Base-by-base conservation (phyloP, 257 asterid species). In the Voacanga thouarsii region DNA sequence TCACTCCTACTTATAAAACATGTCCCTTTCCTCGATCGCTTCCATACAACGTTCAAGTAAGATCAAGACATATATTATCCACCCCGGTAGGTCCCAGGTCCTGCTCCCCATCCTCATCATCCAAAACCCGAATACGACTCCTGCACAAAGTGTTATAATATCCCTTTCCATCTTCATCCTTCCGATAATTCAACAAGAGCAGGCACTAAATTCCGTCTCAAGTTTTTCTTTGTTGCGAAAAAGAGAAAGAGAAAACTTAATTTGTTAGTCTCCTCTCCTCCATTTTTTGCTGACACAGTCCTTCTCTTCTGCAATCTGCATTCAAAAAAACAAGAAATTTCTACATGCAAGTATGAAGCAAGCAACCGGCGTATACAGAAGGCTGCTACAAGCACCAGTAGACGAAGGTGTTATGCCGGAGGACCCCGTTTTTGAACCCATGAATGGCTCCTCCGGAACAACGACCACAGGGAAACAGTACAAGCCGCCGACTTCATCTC, bases 401-500 rank as follows among this genome's bases (percentile, higher is more conserved):
- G 67, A 37, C 5, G 53, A 72, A 14, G 77, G 57, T 45, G 77
- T 23, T 47, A 23, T 61, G 18, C 47, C 77, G 5, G 69, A 79
- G 6, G 67, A 65, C 43, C 44, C 79, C 37, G 6, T 41, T 75
- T 71, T 14, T 18, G 30, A 57, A 28, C 68, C 79, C 55, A 23
- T 4, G 53, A 74, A 66, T 72, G 65, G 43, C 57, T 8, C 75
- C 53, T 23, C 85, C 5, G 47, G 30, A 15, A 11, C 59, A 19
- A 11, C 85, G 61, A 24, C 79, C 61, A 1, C n/a, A 18, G 55
- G 56, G 7, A 56, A 63, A 26, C 81, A 77, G 12, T 68, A 50
- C 53, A 60, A 43, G 19, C 80, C 57, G 16, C 78, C 88, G 3
- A 21, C 77, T 23, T 12, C 88, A 1, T 80, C 89, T 19, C 76